Percentiles rank a stretch among this genome's conserved stretches.
Conservation (phyloP, 2,329 filamentous ascomycete species). For the Davidsoniella virescens region DNA sequence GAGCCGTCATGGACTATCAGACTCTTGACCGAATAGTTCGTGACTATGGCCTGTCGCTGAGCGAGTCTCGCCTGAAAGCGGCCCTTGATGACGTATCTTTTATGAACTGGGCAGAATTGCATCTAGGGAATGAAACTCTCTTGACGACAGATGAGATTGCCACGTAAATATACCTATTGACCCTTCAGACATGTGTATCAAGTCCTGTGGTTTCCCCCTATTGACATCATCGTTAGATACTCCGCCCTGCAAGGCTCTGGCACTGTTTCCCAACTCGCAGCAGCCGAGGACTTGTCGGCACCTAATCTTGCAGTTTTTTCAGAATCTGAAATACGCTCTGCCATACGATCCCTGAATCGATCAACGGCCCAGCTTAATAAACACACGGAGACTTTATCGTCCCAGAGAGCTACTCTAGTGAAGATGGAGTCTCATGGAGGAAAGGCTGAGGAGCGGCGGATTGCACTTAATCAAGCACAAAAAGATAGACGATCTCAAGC, state of each 20-base stretch:
- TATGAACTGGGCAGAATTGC: conserved; percentile 14
- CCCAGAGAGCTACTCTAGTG: no score
- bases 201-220: not conserved
- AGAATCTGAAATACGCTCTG: conserved; percentile 38
- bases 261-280: conserved; percentile 29
- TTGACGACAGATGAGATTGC: conserved; percentile 37
- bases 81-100: conserved; percentile 21
- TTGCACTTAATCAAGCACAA: no score
- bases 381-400: no score
- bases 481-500: no score
- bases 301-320: conserved; percentile 31
- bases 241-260: conserved; percentile 31
- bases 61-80: conserved; percentile 22
- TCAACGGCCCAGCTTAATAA: no score
- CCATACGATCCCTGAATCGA: not conserved
- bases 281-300: conserved; percentile 27
- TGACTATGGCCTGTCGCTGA: conserved; percentile 13
- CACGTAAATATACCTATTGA: conserved; percentile 25
- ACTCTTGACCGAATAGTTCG: not conserved
- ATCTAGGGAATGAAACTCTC: conserved; percentile 27
- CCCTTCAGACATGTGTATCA: not conserved
- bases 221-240: conserved; percentile 25
- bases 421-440: no score
- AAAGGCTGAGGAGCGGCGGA: no score
- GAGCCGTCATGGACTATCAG: not conserved